Base-by-base conservation (phyloP, 177 flowering plant species). In the Vitis hybrid region DNA sequence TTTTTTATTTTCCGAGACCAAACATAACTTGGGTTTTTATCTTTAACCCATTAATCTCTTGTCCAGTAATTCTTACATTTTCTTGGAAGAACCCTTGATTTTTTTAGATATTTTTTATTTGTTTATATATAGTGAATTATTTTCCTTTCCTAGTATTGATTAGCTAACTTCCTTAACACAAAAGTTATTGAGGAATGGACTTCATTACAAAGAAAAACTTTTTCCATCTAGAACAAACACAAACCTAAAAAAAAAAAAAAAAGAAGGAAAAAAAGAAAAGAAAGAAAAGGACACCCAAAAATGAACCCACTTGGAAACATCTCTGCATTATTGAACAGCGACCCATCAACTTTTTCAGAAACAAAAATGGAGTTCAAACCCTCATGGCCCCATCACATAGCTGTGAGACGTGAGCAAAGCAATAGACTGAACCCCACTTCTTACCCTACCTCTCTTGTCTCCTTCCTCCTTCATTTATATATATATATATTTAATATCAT, bases 331-430 rank as follows among this genome's bases (percentile, higher is more conserved):
- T 53, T 12, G 56, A 15, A 16, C n/a, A 53, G 16, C 15, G 56
- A 16, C 3, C 45, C 1, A 53, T 15, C 16, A 16, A 53, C 6
- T 14, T 13, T 14, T 13, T 14, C 6, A 53, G 7, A 53, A 5
- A 14, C 15, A 14, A 53, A 5, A 14, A 12, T 53, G 16, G 56
- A 53, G 16, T 15, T 53, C 56, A 53, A 53, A 53, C 56, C 56
- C 16, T 53, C 18, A 12, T 53, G 56, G 52, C 65, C 55, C 64
- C 66, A 69, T 66, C 54, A 34, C 63, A 58, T 18, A 68, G 74
- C 74, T 66, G 76, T 57, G 48, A 19, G 76, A 61, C 55, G 67
- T 73, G 71, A 67, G 67, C 39, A 1, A 66, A 58, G 63, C 48
- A 72, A 34, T 51, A 14, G 29, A 26, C 29, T 71, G 74, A 66